Percentiles rank a stretch among this genome's conserved stretches.
Evolutionary conservation across 75 land plant species (phyloP).

Genomic region (Ceratopteris richardii): DNA sequence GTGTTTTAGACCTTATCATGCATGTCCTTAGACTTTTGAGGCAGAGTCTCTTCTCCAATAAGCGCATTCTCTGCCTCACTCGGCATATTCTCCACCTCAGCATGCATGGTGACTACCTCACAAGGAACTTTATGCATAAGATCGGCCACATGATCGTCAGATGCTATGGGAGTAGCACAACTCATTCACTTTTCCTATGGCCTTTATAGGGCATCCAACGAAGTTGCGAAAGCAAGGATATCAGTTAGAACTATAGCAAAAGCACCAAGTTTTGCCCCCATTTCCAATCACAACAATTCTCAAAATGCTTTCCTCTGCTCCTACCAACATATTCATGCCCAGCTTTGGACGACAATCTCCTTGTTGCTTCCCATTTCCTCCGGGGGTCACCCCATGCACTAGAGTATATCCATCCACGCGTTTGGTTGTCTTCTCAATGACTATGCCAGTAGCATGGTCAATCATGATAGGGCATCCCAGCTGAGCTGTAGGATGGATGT

Average conservation of each 20-base stretch:
- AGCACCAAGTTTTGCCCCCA: slow-evolving; percentile 67
- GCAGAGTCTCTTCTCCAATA: too few species aligned
- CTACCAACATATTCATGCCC: slow-evolving; percentile 50
- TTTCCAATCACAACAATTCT: slow-evolving; percentile 51
- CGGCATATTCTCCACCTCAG: too few species aligned
- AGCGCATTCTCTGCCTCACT: too few species aligned
- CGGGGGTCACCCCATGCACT: slow-evolving; percentile 54
- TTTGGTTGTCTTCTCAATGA: slow-evolving; percentile 29
- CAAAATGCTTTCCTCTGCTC: slow-evolving; percentile 58
- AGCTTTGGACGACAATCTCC: slow-evolving; percentile 62
- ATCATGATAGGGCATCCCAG: slow-evolving; percentile 11
- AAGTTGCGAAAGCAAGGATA: slow-evolving; percentile 58
- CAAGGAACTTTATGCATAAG: too few species aligned
- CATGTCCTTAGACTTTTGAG: too few species aligned
- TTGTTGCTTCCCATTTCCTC: slow-evolving; percentile 44
- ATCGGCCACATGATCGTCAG: too few species aligned
- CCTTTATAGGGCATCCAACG: slow-evolving; percentile 62
- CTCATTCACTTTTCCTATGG: too few species aligned
- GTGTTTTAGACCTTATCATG: too few species aligned
- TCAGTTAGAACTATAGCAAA: slow-evolving; percentile 52
- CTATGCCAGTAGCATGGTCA: slow-evolving; percentile 29
- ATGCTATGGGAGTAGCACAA: too few species aligned
- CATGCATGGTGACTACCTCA: too few species aligned
- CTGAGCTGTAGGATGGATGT: slow-evolving; percentile 30
- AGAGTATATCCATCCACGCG: slow-evolving; percentile 56